Evolutionary conservation across 2,329 filamentous ascomycete species (phyloP).

Genomic region (Cladophialophora exuberans): DNA sequence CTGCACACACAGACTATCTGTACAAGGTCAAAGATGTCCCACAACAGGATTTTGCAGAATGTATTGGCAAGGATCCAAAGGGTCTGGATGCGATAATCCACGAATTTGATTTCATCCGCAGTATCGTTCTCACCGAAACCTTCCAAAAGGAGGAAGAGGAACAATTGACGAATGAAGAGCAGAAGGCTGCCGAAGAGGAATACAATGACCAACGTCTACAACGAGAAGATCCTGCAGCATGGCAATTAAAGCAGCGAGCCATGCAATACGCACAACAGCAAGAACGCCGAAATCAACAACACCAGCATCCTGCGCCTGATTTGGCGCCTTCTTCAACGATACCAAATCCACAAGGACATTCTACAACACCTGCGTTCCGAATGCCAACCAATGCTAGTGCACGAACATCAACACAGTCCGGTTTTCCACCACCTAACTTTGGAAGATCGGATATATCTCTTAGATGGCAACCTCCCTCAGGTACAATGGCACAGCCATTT

Average conservation of each 20-base stretch:
- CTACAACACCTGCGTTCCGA: background rate
- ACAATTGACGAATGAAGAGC: conserved; percentile 63
- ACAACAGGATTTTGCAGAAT: conserved; percentile 56
- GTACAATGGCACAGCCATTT: background rate
- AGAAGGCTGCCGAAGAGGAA: conserved; percentile 55
- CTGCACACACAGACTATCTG: conserved; percentile 56
- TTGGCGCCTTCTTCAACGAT: background rate
- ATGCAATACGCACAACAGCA: background rate
- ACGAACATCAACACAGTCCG: background rate
- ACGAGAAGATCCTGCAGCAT: conserved; percentile 41
- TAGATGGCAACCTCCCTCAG: no score
- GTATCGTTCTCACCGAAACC: conserved; percentile 69
- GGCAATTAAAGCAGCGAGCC: conserved; percentile 16
- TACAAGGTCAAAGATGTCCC: conserved; percentile 58
- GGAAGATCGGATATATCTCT: background rate
- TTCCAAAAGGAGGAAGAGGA: conserved; percentile 72
- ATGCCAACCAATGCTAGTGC: background rate
- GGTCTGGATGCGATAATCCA: conserved; percentile 62
- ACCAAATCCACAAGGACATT: background rate
- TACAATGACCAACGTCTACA: conserved; percentile 45
- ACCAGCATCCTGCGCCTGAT: background rate
- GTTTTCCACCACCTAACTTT: background rate
- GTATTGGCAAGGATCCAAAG: conserved; percentile 61
- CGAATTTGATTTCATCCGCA: conserved; percentile 37
- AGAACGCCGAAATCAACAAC: background rate